A percentile compares a stretch with the other conserved stretches of the same genome.
phyloP scores from a whole-genome alignment of 2,329 filamentous ascomycete genomes.

The Balansia obtecta region DNA sequence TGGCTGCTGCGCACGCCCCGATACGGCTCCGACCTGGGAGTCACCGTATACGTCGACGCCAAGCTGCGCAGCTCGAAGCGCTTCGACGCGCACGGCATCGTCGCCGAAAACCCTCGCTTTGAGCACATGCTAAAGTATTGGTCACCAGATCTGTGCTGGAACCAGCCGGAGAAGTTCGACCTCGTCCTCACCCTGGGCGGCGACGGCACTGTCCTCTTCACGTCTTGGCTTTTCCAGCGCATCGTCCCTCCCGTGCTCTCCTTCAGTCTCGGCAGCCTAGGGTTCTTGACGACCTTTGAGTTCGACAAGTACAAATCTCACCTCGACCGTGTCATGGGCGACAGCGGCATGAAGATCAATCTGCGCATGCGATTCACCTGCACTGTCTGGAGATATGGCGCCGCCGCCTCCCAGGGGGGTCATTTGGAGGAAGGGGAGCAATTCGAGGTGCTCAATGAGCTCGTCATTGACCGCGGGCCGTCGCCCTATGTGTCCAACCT shows the following conservation, averaged over 20 bases:
- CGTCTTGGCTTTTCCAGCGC: conserved; percentile 84
- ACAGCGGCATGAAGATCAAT: conserved; percentile 92
- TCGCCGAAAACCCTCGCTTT: conserved; percentile 64
- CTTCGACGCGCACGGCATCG: conserved; percentile 63
- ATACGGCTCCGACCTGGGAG: conserved; percentile 79
- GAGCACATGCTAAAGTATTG: conserved; percentile 83
- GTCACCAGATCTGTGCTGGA: conserved; percentile 94
- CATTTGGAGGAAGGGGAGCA: conserved; percentile 80
- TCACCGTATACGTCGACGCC: conserved; percentile 96
- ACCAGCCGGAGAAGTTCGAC: conserved; percentile 87
- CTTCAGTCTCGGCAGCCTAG: conserved; percentile 72
- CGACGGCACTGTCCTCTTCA: conserved; percentile 79
- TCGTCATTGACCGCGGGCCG: conserved; percentile 94
- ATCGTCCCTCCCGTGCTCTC: conserved; percentile 76
- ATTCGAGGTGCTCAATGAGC: conserved; percentile 95
- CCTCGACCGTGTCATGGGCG: conserved; percentile 81
- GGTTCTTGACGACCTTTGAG: conserved; percentile 81
- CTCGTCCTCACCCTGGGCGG: conserved; percentile 80
- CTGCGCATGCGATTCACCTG: conserved; percentile 98
- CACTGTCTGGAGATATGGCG: conserved; percentile 73
- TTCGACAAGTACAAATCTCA: conserved; percentile 82
- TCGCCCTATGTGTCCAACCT: conserved; percentile 95
- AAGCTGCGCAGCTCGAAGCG: conserved; percentile 82
- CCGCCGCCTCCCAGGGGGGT: conserved; percentile 36
- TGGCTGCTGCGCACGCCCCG: conserved; percentile 85